phyloP scores from a whole-genome alignment of 257 asterid species.

The Misopates orontium region DNA sequence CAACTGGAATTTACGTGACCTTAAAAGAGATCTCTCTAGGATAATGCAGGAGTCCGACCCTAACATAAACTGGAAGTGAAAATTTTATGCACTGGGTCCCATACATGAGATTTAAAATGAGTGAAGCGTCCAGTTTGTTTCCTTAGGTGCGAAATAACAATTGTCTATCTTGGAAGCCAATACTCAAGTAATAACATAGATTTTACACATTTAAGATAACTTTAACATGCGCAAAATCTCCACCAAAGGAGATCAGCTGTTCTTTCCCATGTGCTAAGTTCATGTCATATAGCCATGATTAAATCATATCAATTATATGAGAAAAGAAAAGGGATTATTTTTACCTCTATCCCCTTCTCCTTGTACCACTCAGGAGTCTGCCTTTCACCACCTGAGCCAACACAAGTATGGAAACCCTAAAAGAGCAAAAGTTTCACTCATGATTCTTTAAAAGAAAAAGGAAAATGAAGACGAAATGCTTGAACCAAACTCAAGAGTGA shows the following conservation, averaged over 20 bases:
- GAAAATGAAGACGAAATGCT: background rate
- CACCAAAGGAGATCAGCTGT: background rate
- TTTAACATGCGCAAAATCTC: background rate
- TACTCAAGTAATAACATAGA: background rate
- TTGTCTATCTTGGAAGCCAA: background rate
- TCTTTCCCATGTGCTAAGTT: background rate
- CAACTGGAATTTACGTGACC: slow-evolving; percentile 5
- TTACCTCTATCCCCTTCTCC: slow-evolving; percentile 96
- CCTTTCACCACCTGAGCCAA: slow-evolving; percentile 89
- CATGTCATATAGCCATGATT: background rate
- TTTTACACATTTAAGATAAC: background rate
- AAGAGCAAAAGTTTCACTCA: slow-evolving; percentile 24
- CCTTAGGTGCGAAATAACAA: slow-evolving; percentile 1
- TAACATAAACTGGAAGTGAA: background rate
- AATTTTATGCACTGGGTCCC: background rate
- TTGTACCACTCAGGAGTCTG: slow-evolving; percentile 99
- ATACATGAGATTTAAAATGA: background rate
- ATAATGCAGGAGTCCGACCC: background rate
- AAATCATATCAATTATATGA: background rate
- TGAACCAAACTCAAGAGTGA: background rate
- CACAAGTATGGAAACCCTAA: slow-evolving; percentile 98
- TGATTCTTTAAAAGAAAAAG: slow-evolving; percentile 18
- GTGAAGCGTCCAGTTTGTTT: background rate
- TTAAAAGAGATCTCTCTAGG: background rate
- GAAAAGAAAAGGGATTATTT: slow-evolving; percentile 1